These are phyloP conservation scores for Calocybe gangraenosa DNA, from an alignment of 768 basidiomycete species.

Conservation along the genomic window DNA sequence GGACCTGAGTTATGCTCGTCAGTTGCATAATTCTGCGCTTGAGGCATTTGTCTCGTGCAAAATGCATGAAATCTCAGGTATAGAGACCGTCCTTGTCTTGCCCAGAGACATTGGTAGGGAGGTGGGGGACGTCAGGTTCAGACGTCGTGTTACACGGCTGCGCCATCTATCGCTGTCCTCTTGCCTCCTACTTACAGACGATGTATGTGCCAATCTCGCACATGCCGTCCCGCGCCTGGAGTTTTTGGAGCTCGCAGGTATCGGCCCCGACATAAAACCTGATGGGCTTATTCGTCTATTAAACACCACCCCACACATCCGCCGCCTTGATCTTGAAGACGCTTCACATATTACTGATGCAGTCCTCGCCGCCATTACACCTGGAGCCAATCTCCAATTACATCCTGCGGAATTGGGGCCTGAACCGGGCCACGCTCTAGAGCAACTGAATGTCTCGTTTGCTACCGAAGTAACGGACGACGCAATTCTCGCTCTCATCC, in stretches of 20 bases:
- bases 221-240: conserved; percentile 68
- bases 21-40: conserved; percentile 70
- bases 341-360: conserved; percentile 69
- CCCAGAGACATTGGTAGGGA: conserved; percentile 66
- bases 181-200: conserved; percentile 70
- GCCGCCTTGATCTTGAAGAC: conserved; percentile 83
- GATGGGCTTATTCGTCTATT: conserved; percentile 73
- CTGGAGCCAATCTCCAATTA: conserved; percentile 19
- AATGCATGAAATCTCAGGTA: conserved; percentile 27
- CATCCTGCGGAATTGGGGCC: conserved; percentile 17
- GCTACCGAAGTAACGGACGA: conserved; percentile 62
- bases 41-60: conserved; percentile 66
- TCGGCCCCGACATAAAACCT: conserved; percentile 65
- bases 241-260: conserved; percentile 74
- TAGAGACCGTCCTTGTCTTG: conserved; percentile 47
- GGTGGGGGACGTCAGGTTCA: conserved; percentile 44
- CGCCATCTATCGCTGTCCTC: conserved; percentile 71
- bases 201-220: conserved; percentile 69
- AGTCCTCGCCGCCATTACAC: conserved; percentile 65
- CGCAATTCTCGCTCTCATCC: conserved; percentile 60
- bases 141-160: conserved; percentile 61
- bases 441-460: conserved; percentile 68
- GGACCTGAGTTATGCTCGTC: conserved; percentile 71
- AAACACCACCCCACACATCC: conserved; percentile 62
- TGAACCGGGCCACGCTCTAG: conserved; percentile 62